Base-by-base conservation (phyloP, 768 basidiomycete genomes). In the Collybiopsis luxurians region DNA sequence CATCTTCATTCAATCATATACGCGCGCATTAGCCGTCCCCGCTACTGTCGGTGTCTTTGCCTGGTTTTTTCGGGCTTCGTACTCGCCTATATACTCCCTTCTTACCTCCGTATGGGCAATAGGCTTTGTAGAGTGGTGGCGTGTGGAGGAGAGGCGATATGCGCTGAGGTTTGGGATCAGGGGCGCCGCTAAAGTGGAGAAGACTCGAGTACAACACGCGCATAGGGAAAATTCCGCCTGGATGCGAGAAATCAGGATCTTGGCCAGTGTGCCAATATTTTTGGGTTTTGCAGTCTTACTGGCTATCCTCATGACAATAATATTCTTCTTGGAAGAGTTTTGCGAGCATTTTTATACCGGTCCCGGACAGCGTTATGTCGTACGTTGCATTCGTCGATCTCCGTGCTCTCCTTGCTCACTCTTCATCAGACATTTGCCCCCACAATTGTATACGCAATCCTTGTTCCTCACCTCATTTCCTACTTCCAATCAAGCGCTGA, bases 121-220 rank as follows among this genome's bases (percentile, higher is more conserved):
- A 47, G 69, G 81, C 21, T 96, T 95, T 64, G 89, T 95, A 57
- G 95, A 98, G 69, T 88, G 85, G 77, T 99, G 96, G 96, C 82
- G 90, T 27, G 81, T 97, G 36, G 83, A 83, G 57, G 92, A 98
- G 70, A 84, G 89, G 17, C 84, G 87, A 39, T 75, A 96, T n/a
- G 84, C 92, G 1, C 80, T 94, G 46, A 79, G 85, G 28, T 95
- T 92, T 78, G 89, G 90, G 3, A 91, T 89, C 0, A 83, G 83
- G 26, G 90, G 89, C 21, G 85, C 88, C 0, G 84, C 86, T 69
- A 82, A 80, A 28, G 90, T 91, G 6, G 92, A 94, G 66, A 85
- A 83, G 59, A 81, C 82, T 15, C 82, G 89, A 23, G 81, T 82
- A 1, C 81, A 84, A 44, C 83, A 84, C 65, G 69, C 72, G 30